These are phyloP conservation scores for Aspergillus mulundensis DNA, from an alignment of 495 filamentous ascomycete species.

Conservation along the genomic window DNA sequence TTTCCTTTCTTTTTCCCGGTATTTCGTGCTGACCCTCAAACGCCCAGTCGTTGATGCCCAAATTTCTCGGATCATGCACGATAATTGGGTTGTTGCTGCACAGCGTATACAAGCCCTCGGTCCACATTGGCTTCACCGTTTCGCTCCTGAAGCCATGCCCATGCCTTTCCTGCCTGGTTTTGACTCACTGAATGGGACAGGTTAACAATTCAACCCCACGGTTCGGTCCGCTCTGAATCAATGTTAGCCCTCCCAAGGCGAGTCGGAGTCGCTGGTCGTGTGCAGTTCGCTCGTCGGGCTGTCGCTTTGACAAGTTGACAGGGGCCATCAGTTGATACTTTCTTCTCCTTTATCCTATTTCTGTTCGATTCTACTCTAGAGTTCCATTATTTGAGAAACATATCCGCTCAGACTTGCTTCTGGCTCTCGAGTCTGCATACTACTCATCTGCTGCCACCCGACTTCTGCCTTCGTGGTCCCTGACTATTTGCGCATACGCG, in stretches of 20 bases:
- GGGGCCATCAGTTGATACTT: conserved; percentile 21
- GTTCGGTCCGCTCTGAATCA: conserved; percentile 25
- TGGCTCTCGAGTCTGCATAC: conserved; percentile 25
- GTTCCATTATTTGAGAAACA: conserved; percentile 21
- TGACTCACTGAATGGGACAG: conserved; percentile 19
- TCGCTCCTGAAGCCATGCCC: conserved; percentile 21
- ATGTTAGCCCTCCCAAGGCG: conserved; percentile 22
- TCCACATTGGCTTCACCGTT: conserved; percentile 22
- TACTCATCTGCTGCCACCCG: conserved; percentile 20
- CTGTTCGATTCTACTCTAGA: conserved; percentile 12
- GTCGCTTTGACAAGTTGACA: conserved; percentile 9
- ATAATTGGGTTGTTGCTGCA: conserved; percentile 29
- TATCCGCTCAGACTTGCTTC: conserved; percentile 15
- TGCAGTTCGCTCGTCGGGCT: conserved; percentile 16
- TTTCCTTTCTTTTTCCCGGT: conserved; percentile 8
- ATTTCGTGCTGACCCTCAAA: conserved; percentile 21
- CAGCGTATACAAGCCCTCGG: conserved; percentile 24
- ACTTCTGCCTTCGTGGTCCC: conserved; percentile 33
- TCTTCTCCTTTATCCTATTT: conserved; percentile 5
- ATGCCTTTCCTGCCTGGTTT: conserved; percentile 17
- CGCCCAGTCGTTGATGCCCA: conserved; percentile 40
- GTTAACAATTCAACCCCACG: conserved; percentile 29
- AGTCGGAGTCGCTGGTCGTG: conserved; percentile 16
- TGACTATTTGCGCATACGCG: conserved; percentile 33
- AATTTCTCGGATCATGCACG: conserved; percentile 22